Evolutionary conservation across 257 asterid genomes (phyloP).

Genomic region (Parsonsia alboflavescens): DNA sequence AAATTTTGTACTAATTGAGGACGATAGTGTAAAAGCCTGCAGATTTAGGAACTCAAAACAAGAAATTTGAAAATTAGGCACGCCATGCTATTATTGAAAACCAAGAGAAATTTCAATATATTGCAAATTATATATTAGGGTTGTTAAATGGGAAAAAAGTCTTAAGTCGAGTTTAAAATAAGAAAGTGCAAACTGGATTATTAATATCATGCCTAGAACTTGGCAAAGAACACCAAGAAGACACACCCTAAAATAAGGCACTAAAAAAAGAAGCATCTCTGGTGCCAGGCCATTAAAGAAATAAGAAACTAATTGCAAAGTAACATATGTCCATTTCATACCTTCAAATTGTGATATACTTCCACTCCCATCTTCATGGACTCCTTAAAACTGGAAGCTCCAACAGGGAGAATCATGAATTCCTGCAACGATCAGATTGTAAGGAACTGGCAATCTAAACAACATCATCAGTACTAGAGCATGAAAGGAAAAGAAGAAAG

Average conservation of each 20-base stretch:
- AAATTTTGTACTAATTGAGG: background rate
- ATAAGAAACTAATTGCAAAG: background rate
- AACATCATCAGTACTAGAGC: background rate
- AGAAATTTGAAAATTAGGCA: background rate
- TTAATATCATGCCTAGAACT: too few species aligned
- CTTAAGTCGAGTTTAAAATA: background rate
- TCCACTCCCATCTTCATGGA: constrained; percentile 99
- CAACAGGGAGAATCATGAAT: constrained; percentile 95
- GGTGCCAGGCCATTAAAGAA: background rate
- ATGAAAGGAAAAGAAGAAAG: constrained; percentile 8
- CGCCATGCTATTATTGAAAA: too few species aligned
- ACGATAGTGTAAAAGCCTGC: background rate
- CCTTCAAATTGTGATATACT: constrained; percentile 96
- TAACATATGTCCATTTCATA: constrained; percentile 5
- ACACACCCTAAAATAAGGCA: background rate
- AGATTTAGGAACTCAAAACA: background rate
- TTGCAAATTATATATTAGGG: background rate
- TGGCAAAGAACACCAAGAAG: background rate
- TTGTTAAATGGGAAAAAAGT: background rate
- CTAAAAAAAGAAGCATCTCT: background rate
- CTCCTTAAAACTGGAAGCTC: constrained; percentile 90
- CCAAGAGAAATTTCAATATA: background rate
- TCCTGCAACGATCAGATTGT: constrained; percentile 43
- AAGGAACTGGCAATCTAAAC: constrained; percentile 1
- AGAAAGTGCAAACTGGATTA: background rate